Evolutionary conservation across 140 eudicot genomes (phyloP).

Genomic region (Flaveria floridana): DNA sequence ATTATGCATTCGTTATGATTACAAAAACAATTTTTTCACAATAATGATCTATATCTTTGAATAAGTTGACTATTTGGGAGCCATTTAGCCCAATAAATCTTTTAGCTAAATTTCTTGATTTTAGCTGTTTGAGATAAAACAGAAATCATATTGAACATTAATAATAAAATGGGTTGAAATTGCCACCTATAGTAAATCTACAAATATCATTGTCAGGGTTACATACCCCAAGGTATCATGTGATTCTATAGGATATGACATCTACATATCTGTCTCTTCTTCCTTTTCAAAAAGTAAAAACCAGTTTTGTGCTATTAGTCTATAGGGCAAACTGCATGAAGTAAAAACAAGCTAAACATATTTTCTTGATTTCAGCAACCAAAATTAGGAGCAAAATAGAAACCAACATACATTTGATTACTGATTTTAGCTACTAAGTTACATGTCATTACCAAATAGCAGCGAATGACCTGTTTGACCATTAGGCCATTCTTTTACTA

Average conservation of each 20-base stretch:
- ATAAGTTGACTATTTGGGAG: too few species aligned
- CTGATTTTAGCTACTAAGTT: background rate
- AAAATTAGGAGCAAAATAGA: background rate
- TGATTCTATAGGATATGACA: background rate
- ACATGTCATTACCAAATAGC: background rate
- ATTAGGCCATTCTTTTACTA: background rate
- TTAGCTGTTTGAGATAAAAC: background rate
- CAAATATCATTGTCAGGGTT: constrained; percentile 8
- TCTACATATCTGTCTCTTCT: background rate
- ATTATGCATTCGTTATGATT: background rate
- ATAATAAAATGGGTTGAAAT: constrained; percentile 1
- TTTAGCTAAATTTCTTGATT: background rate
- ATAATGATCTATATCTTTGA: background rate
- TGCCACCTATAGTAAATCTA: background rate
- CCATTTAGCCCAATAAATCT: background rate
- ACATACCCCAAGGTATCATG: background rate
- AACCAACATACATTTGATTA: background rate
- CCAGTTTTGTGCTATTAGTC: background rate
- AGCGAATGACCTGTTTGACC: background rate
- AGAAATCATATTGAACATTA: background rate
- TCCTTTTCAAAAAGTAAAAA: background rate
- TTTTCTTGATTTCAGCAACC: background rate
- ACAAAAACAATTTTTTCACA: background rate
- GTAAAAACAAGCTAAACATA: background rate
- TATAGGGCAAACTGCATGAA: background rate